Base-by-base conservation (phyloP, 2,329 filamentous ascomycete species). In the Emergomyces orientalis region DNA sequence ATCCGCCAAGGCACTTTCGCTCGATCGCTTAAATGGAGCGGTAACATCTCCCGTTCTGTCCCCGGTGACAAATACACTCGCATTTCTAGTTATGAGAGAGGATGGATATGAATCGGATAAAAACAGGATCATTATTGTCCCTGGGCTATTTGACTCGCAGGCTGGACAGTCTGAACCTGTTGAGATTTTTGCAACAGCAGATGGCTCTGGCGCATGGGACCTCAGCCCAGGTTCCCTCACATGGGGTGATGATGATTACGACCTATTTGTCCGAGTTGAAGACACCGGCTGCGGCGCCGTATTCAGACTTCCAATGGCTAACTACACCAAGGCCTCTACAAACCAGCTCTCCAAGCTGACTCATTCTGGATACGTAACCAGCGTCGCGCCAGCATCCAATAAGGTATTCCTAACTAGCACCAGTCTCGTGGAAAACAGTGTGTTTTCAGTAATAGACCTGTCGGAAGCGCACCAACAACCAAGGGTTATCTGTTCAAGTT, bases 61-160 rank as follows among this genome's bases (percentile, higher is more conserved):
- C 1, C 77, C 78, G 1, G 75, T 78, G 63, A 76, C 77, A 9
- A 71, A 75, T 60, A 74, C 74, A 2, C 72, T 80, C 63, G 77
- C 76, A 17, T 73, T 79, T 30, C 69, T 80, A 39, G 72, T 74
- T 9, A 79, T 79, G 76, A 71, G 70, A 13, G 68, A 75, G 49
- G 78, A 80, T 64, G 77, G 77, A 11, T 79, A 80, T 61, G 78
- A 80, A 65, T 77, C 76, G 17, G 78, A 80, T 67, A 78, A 78
- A 66, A 80, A 79, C 63, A 69, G 75, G 1, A 73, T 78, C 39
- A 45, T 65, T n/a, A 45, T 65, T 60, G 73, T 78, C 25, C 75
- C 75, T 0, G 75, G 76, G 60, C 73, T 78, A 2, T 77, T 74
- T 72, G 74, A 71, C 61, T 58, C 55, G 22, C n/a, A 22, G 37